These are phyloP conservation scores for Leccinellum albellum DNA, from an alignment of 768 basidiomycete species.

Conservation along the genomic window DNA sequence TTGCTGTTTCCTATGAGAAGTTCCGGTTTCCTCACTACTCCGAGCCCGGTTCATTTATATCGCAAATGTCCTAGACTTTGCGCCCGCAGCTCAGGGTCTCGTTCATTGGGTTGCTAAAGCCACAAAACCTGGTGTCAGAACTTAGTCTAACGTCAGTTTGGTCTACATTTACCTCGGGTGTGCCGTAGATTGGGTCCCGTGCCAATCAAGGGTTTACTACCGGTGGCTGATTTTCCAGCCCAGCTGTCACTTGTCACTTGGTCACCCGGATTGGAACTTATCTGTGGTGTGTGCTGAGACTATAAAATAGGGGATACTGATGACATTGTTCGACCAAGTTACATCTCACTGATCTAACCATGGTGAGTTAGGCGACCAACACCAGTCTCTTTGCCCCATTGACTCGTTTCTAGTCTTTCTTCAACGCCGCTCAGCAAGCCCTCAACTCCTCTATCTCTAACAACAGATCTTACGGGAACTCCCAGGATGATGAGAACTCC, in stretches of 20 bases:
- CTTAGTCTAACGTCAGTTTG: background rate
- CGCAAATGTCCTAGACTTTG: background rate
- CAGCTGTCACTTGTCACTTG: slow-evolving; percentile 15
- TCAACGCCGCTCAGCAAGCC: slow-evolving; percentile 69
- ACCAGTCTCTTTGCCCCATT: background rate
- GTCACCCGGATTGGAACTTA: slow-evolving; percentile 18
- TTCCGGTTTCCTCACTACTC: background rate
- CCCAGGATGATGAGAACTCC: background rate
- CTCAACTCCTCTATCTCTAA: slow-evolving; percentile 46
- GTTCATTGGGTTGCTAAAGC: background rate
- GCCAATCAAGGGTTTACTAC: background rate
- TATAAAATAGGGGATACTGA: slow-evolving; percentile 12
- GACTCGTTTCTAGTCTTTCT: slow-evolving; percentile 52
- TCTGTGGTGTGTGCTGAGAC: slow-evolving; percentile 10
- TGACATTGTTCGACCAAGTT: slow-evolving; percentile 9
- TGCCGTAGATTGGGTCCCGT: background rate
- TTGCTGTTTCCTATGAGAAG: background rate
- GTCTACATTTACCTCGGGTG: too few species aligned
- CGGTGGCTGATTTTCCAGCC: slow-evolving; percentile 4
- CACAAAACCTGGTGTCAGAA: background rate
- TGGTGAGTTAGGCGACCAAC: slow-evolving; percentile 18
- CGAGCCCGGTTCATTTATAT: background rate
- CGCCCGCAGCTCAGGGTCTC: background rate
- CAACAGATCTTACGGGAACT: background rate
- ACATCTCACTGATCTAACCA: slow-evolving; percentile 10